Conservation (phyloP, 2,329 filamentous ascomycete genomes). For the Penicillium digitatum region DNA sequence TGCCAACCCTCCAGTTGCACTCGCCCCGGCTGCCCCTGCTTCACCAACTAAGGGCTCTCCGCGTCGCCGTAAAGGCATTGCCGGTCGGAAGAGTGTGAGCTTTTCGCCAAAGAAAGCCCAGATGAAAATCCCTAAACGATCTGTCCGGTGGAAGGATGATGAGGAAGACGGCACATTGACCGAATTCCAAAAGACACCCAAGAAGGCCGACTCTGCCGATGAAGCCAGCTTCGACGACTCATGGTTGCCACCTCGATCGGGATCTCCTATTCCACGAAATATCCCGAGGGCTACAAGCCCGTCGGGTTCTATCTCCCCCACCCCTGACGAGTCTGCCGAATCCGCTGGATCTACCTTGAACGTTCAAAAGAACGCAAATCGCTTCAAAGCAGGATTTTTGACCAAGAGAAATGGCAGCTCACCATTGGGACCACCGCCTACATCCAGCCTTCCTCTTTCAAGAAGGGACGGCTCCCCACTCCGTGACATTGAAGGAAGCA, state of each 20-base stretch:
- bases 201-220: slow-evolving; percentile 60
- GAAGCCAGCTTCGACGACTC: slow-evolving; percentile 54
- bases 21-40: slow-evolving; percentile 37
- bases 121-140: slow-evolving; percentile 66
- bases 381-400: slow-evolving; percentile 87
- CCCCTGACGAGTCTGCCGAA: slow-evolving; percentile 40
- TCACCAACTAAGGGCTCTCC: slow-evolving; percentile 75
- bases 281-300: slow-evolving; percentile 44
- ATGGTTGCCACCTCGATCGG: slow-evolving; percentile 41
- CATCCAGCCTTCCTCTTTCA: slow-evolving; percentile 58
- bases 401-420: slow-evolving; percentile 65
- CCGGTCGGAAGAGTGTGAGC: slow-evolving; percentile 66
- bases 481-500: slow-evolving; percentile 50
- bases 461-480: slow-evolving; percentile 56
- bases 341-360: slow-evolving; percentile 59
- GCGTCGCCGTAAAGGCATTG: slow-evolving; percentile 64
- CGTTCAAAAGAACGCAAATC: slow-evolving; percentile 62
- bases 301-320: slow-evolving; percentile 52
- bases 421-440: slow-evolving; percentile 56
- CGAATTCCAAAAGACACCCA: slow-evolving; percentile 87
- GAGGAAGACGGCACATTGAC: slow-evolving; percentile 79
- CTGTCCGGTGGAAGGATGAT: slow-evolving; percentile 89
- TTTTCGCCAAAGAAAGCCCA: slow-evolving; percentile 71
- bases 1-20: slow-evolving; percentile 27
- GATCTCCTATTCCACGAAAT: slow-evolving; percentile 49